These are phyloP conservation scores for barrel medic (Medicago truncatula) DNA, from an alignment of 306 rosid genomes.

Conservation along the genomic window DNA sequence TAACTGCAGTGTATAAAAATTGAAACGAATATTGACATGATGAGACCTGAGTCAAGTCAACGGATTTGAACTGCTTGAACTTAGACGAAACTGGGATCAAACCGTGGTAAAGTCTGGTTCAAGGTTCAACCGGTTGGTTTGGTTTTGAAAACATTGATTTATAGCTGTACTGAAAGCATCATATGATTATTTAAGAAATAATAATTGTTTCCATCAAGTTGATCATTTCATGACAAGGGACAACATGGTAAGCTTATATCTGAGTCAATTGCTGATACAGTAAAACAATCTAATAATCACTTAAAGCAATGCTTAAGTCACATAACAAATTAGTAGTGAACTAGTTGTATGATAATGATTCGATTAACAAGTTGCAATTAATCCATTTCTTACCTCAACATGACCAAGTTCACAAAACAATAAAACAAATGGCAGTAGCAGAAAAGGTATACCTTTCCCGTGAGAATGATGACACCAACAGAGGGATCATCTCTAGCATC, in stretches of 20 bases:
- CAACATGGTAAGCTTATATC: background rate
- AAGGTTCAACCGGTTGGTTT: background rate
- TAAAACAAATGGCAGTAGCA: background rate
- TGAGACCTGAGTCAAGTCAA: background rate
- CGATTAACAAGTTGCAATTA: background rate
- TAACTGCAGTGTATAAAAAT: background rate
- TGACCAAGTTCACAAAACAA: background rate
- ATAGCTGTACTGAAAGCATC: background rate
- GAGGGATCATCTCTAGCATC: constrained; percentile 81
- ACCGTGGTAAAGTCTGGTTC: background rate
- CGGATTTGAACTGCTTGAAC: background rate
- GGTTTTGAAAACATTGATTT: background rate
- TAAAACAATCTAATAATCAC: constrained; percentile 10
- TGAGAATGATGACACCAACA: constrained; percentile 81
- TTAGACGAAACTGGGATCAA: background rate
- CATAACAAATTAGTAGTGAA: constrained; percentile 5
- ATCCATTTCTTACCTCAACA: background rate
- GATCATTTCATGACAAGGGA: too few relatives aligned
- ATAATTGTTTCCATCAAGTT: background rate
- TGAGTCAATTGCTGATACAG: constrained; percentile 11
- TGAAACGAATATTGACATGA: background rate
- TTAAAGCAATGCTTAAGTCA: background rate
- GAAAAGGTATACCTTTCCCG: constrained; percentile 62
- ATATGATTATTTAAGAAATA: constrained; percentile 18
- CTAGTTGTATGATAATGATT: background rate